Conservation (phyloP, 495 filamentous ascomycete species). For the Wilcoxina mikolae region DNA sequence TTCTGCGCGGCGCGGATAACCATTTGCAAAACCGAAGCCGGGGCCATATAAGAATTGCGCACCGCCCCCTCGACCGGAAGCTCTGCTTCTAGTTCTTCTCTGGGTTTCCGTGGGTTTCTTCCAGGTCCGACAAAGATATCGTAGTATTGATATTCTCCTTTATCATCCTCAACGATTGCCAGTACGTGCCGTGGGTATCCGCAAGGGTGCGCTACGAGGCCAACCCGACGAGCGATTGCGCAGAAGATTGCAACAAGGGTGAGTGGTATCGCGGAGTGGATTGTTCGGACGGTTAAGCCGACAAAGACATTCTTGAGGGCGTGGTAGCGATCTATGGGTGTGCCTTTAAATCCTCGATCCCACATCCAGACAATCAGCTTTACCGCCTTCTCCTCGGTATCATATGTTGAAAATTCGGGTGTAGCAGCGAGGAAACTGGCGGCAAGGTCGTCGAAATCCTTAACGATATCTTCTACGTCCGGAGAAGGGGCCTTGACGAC, state of each 20-base stretch:
- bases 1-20: constrained; percentile 66
- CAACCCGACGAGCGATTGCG: constrained; percentile 43
- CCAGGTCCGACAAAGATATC: constrained; percentile 34
- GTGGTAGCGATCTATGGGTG: constrained; percentile 50
- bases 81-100: neutral
- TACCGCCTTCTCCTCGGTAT: constrained; percentile 52
- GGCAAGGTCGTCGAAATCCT: constrained; percentile 49
- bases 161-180: constrained; percentile 38
- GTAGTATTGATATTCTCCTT: constrained; percentile 30
- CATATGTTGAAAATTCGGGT: constrained; percentile 37
- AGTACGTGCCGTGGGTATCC: constrained; percentile 55
- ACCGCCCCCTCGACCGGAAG: neutral
- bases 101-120: neutral
- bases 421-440: constrained; percentile 36
- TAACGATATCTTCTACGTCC: constrained; percentile 47
- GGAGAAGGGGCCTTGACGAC: constrained; percentile 53
- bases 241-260: constrained; percentile 57
- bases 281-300: constrained; percentile 47
- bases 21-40: constrained; percentile 44
- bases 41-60: neutral
- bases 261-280: constrained; percentile 48
- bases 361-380: constrained; percentile 50
- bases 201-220: constrained; percentile 48
- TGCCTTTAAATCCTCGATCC: constrained; percentile 50
- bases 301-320: constrained; percentile 74